Evolutionary conservation across 2,329 filamentous ascomycete genomes (phyloP).

Genomic region (Colletotrichum salicis): DNA sequence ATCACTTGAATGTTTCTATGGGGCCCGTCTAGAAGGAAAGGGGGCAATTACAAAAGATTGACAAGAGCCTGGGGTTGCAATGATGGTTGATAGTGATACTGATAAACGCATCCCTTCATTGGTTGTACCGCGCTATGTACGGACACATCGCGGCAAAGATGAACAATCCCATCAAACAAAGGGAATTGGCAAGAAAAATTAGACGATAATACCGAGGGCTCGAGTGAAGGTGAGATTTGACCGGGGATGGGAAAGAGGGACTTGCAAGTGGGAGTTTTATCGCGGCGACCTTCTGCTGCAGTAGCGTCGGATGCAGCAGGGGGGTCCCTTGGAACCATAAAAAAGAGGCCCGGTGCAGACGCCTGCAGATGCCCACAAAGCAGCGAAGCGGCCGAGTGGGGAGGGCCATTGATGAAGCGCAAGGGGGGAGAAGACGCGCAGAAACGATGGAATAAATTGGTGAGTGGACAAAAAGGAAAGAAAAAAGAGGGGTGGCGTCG

Average conservation of each 20-base stretch:
- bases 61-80: not conserved
- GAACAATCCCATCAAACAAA: not conserved
- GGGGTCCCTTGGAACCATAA: constrained; percentile 27
- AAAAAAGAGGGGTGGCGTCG: not conserved
- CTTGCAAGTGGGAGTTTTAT: constrained; percentile 24
- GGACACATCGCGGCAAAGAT: not conserved
- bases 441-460: constrained; percentile 10
- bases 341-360: constrained; percentile 35
- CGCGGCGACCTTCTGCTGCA: constrained; percentile 27
- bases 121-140: not conserved
- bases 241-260: constrained; percentile 11
- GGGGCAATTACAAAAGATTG: not conserved
- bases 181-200: not conserved
- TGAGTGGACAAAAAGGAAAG: not conserved
- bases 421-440: not conserved
- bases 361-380: constrained; percentile 14
- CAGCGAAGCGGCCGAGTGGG: not conserved
- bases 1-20: not conserved
- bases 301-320: constrained; percentile 32
- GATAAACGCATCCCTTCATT: not conserved
- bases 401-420: not conserved
- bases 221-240: constrained; percentile 4
- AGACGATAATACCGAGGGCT: constrained; percentile 2
- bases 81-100: not conserved
- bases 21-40: not conserved